Conservation (phyloP, 345 rosid genomes). For the Litchi chinensis region DNA sequence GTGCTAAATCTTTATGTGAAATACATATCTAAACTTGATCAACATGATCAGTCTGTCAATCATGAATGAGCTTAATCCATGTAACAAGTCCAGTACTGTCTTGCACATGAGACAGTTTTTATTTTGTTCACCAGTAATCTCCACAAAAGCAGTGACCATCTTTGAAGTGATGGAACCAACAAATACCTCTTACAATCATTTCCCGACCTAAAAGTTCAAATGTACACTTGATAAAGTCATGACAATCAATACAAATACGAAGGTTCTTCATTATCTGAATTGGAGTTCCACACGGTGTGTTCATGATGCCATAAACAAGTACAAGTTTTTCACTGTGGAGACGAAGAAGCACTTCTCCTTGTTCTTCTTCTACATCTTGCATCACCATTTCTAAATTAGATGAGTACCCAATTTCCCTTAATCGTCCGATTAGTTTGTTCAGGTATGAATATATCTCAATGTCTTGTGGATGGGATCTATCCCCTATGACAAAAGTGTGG, state of each 20-base stretch:
- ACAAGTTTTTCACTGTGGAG: conserved; percentile 51
- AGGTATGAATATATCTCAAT: conserved; percentile 29
- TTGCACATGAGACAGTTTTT: background rate
- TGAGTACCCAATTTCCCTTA: conserved; percentile 42
- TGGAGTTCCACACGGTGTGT: conserved; percentile 23
- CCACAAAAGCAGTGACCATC: conserved; percentile 42
- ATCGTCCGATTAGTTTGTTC: conserved; percentile 34
- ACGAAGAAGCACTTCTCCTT: conserved; percentile 39
- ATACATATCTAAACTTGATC: background rate
- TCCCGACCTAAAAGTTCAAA: too few relatives aligned
- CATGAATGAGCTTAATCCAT: background rate
- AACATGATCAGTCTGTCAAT: background rate
- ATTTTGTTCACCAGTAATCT: conserved; percentile 43
- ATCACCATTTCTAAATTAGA: conserved; percentile 29
- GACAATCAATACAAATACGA: conserved; percentile 42
- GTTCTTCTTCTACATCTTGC: conserved; percentile 47
- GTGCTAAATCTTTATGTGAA: background rate
- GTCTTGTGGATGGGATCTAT: conserved; percentile 35
- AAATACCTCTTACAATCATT: too few relatives aligned
- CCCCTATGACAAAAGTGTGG: conserved; percentile 44
- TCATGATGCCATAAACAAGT: conserved; percentile 39
- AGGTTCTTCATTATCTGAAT: conserved; percentile 41
- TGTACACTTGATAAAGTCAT: conserved; percentile 22
- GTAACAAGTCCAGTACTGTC: background rate
- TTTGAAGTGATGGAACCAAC: conserved; percentile 34